Base-by-base conservation (phyloP, 2,329 filamentous ascomycete genomes). In the Paracoccidioides brasiliensis region DNA sequence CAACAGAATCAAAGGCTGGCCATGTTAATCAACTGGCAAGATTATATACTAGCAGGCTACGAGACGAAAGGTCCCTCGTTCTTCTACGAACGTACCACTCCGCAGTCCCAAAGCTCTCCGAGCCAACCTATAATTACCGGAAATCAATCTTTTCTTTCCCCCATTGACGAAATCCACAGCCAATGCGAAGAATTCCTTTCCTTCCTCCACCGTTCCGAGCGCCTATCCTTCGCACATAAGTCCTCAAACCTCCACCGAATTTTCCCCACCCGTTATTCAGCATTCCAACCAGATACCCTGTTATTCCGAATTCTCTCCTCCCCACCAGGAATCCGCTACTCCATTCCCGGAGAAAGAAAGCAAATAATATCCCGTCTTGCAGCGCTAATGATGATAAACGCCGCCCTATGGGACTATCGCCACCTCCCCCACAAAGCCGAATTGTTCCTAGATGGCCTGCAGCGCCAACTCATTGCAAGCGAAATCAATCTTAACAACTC, bases 11-110 rank as follows among this genome's bases (percentile, higher is more conserved):
- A 64, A 22, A 58, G 63, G 44, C 52, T 72, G 44, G 69, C 66
- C 3, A 72, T 70, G 67, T 57, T 73, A 50, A 71, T 72, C 45
- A 71, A 73, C 53, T 72, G 70, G 70, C 68, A 69, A 56, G 70
- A 72, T 58, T 72, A 72, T 57, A 70, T 70, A 37, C 63, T 72
- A 44, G 67, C 69, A 0, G 70, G 71, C 1, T 72, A 71, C 58
- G 67, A 71, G 54, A 65, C 64, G 0, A 61, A 66, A 10, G 64
- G 64, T 5, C 61, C 64, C 1, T 68, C 64, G 42, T 71, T 72
- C 52, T 67, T 64, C 55, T 71, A 67, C 52, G 67, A 71, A 52
- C 57, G 62, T 48, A n/a, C 9, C 35, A 9, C 33, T 15, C 7
- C 44, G 8, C 4, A 45, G 8, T 5, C 8, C 9, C 54, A 63